Base-by-base conservation (phyloP, 2,329 filamentous ascomycete genomes). In the Penicillium sp. region DNA sequence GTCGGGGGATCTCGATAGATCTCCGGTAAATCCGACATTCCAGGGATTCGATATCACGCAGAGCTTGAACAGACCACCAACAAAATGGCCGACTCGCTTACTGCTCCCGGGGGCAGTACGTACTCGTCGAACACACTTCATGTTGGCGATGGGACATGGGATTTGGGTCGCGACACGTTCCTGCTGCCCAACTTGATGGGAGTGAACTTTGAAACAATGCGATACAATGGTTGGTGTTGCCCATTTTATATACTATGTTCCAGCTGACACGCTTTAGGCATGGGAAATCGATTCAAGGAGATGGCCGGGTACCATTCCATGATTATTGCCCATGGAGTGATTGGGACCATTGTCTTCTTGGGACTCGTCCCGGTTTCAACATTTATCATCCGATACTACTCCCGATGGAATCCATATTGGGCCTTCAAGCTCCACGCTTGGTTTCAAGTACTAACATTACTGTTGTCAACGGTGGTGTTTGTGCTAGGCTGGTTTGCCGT, bases 91-190 rank as follows among this genome's bases (percentile, higher is more conserved):
- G 63, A 67, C 58, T 63, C 66, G 23, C 74, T 84, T 13, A 76
- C 81, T 42, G 72, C 79, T 29, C 73, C 82, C 3, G 82, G 82
- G 58, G 81, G 78, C 68, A 82, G 79, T 64, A 78, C 76, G 29
- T 86, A 86, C 67, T 70, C 76, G 37, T 84, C 81, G 40, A 74
- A 78, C 66, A 81, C 79, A 37, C 73, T 86, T 69, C 76, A 79
- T 62, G 82, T 86, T 43, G 82, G 82, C 43, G 82, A 86, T 69
- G 82, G 82, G 35, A 86, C 82, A 56, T 86, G 82, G 82, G 81
- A 85, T 57, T 75, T 75, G 28, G 69, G 74, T 54, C 75, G 81
- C 54, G 81, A 86, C 60, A 81, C 77, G 9, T 86, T 86, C 62
- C 72, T 86, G 56, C 67, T 86, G 47, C 82, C 82, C 39, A 84